phyloP scores from a whole-genome alignment of 352 stramenopile genomes.

The Stramenopiles sp. region DNA sequence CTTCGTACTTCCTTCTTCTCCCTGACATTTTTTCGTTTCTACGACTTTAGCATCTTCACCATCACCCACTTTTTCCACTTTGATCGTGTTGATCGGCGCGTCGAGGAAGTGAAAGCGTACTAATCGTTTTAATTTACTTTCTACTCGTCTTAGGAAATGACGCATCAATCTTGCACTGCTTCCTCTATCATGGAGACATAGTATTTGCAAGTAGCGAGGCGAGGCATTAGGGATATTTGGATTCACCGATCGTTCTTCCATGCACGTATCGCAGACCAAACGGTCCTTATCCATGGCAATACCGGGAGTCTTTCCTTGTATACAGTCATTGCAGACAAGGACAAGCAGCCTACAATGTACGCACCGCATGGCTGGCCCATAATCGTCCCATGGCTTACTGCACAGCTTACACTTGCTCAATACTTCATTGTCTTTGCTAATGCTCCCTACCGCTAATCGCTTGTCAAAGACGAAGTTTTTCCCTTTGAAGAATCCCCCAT shows the following conservation, averaged over 20 bases:
- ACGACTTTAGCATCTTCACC: too few species aligned
- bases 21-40: too few species aligned
- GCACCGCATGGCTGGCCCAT: conserved; percentile 48
- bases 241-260: neutral
- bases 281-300: neutral
- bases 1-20: too few species aligned
- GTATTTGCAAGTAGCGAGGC: neutral
- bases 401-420: conserved; percentile 41
- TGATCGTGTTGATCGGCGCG: neutral
- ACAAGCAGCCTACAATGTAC: neutral
- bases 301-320: neutral
- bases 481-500: conserved; percentile 44
- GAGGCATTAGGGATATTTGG: neutral
- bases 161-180: neutral
- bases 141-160: neutral
- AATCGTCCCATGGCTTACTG: conserved; percentile 38
- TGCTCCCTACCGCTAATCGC: conserved; percentile 33
- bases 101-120: neutral
- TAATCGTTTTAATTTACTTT: neutral
- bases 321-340: neutral
- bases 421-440: conserved; percentile 16
- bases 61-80: neutral
- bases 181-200: neutral
- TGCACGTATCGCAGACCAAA: neutral
- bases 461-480: conserved; percentile 69